These are phyloP conservation scores for Clitopilus hobsonii DNA, from an alignment of 768 basidiomycete genomes.

Conservation along the genomic window DNA sequence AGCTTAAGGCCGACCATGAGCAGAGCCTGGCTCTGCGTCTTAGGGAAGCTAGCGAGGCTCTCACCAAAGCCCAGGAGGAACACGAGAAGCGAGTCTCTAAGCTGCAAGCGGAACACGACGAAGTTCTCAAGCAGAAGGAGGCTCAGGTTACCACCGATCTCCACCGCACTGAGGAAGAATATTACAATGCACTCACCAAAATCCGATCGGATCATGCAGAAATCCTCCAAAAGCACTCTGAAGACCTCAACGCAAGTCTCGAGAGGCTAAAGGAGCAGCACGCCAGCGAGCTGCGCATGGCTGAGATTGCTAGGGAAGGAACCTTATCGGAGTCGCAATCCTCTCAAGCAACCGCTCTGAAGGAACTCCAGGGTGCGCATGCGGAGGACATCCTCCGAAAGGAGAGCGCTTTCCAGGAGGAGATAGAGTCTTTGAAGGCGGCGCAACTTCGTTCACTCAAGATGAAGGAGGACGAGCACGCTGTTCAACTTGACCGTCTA, in stretches of 20 bases:
- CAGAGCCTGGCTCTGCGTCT: constrained; percentile 48
- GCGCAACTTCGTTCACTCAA: constrained; percentile 54
- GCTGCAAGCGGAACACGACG: constrained; percentile 48
- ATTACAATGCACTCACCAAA: constrained; percentile 75
- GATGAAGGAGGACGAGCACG: constrained; percentile 58
- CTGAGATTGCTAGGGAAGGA: constrained; percentile 72
- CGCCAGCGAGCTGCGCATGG: constrained; percentile 63
- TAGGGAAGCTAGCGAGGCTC: constrained; percentile 47
- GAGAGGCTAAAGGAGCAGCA: constrained; percentile 77
- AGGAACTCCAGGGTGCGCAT: constrained; percentile 71
- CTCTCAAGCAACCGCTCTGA: constrained; percentile 54
- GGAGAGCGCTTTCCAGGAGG: constrained; percentile 59
- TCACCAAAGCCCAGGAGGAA: constrained; percentile 45
- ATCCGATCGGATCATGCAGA: constrained; percentile 70
- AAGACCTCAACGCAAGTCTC: constrained; percentile 57
- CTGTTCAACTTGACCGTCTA: constrained; percentile 53
- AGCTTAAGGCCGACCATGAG: constrained; percentile 49
- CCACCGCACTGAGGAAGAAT: constrained; percentile 73
- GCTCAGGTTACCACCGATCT: constrained; percentile 52
- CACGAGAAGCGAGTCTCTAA: constrained; percentile 50
- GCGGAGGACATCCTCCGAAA: constrained; percentile 59
- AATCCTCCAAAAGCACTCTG: constrained; percentile 54
- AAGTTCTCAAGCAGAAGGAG: constrained; percentile 54
- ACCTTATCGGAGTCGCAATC: constrained; percentile 72
- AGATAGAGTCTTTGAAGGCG: constrained; percentile 59